These are phyloP conservation scores for Kalmusia sp. DNA, from an alignment of 2,329 filamentous ascomycete genomes.

Conservation along the genomic window DNA sequence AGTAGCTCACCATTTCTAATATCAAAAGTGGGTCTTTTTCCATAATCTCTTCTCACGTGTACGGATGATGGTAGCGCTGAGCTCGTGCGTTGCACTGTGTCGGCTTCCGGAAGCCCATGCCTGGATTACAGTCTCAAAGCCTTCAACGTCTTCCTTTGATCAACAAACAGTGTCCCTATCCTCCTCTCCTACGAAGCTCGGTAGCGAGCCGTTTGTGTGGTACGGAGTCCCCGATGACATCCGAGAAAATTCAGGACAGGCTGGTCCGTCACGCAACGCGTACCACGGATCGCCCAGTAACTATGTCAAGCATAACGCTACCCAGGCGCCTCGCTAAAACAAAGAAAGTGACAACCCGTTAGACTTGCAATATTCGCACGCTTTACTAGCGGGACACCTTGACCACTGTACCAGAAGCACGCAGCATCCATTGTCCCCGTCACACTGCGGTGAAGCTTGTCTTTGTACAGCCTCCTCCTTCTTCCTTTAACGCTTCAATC, in stretches of 20 bases:
- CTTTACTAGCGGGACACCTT: slow-evolving; percentile 3
- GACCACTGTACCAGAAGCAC: background rate
- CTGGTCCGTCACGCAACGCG: slow-evolving; percentile 21
- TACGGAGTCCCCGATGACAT: slow-evolving; percentile 42
- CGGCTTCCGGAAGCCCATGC: background rate
- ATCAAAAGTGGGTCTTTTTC: background rate
- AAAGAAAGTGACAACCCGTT: background rate
- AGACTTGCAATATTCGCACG: background rate
- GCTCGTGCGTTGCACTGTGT: background rate
- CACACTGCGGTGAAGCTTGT: background rate
- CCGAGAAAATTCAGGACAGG: slow-evolving; percentile 19
- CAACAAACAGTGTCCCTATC: background rate
- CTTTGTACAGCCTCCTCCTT: background rate
- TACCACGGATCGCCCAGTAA: slow-evolving; percentile 18
- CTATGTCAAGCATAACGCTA: slow-evolving; percentile 4
- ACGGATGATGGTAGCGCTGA: background rate
- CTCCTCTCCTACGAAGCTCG: slow-evolving; percentile 13
- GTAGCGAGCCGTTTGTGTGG: slow-evolving; percentile 42
- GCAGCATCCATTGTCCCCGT: background rate
- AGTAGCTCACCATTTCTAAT: background rate
- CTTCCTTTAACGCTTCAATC: background rate
- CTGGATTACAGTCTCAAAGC: background rate
- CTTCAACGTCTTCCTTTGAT: background rate
- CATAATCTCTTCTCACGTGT: background rate
- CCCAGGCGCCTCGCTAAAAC: background rate